Base-by-base conservation (phyloP, 1,284 basidiomycete species). In the Trametes versicolor region DNA sequence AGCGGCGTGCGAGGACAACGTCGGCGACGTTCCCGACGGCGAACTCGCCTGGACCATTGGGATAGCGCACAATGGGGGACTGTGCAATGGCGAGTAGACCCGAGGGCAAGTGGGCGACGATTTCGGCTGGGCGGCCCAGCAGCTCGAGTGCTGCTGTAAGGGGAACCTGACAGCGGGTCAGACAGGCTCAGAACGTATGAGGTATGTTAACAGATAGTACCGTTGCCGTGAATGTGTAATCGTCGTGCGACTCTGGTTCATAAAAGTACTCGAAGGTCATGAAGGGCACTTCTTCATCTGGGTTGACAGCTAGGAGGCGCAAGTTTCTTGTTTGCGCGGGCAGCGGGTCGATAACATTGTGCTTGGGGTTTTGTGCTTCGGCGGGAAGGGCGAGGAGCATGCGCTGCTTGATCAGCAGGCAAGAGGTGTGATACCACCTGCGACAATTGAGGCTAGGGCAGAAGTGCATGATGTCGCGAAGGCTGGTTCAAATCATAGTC, bases 1-100 rank as follows among this genome's bases (percentile, higher is more conserved):
- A 57, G 29, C 71, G 67, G 12, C 75, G 73, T 7, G 75, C 75
- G 60, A 74, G 68, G 25, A 73, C 69, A 39, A 75, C 74, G 54
- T 74, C 73, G 19, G 66, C 49, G 43, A 72, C 69, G 60, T 76
- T 76, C 7, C 75, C 75, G 41, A 67, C 63, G 8, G 71, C 64
- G 58, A 71, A 74, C 15, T 62, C 67, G 23, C 41, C 48, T 0
- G 51, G 36, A 0, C 58, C 58, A 19, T 65, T 67, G 0, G 72
- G 41, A 50, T 62, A 63, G 47, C 71, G 72, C 6, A 74, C 65
- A 52, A 76, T 75, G 9, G 72, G 72, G 36, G 57, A 62, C 37
- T 72, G 67, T 4, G 75, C 74, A 52, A 72, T 61, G 9, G 47
- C 12, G 51, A 73, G 39, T n/a, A 76, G 69, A 23, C 61, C 60